Evolutionary conservation across 208 protist species (phyloP).

Genomic region (Blastocrithidia nonstop): DNA sequence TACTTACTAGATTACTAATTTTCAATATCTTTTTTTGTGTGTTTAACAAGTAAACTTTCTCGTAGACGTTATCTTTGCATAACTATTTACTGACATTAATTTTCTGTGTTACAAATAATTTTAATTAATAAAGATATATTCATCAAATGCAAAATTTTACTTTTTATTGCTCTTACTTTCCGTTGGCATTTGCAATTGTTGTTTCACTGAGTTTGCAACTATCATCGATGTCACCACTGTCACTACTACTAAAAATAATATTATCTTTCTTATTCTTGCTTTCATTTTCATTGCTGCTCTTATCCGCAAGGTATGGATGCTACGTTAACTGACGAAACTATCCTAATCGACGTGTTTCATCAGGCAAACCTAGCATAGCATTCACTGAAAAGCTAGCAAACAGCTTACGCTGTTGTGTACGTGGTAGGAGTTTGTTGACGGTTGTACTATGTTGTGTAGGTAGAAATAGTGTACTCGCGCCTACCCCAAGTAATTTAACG

Average conservation of each 20-base stretch:
- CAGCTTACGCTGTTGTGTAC: conserved; percentile 63
- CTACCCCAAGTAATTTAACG: conserved; percentile 70
- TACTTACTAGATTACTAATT: too few species aligned
- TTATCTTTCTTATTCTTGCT: too few species aligned
- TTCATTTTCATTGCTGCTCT: too few species aligned
- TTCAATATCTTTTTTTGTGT: too few species aligned
- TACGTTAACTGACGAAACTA: conserved; percentile 72
- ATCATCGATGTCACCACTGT: not conserved
- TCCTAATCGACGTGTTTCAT: conserved; percentile 60
- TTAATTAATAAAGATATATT: too few species aligned
- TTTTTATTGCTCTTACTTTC: too few species aligned
- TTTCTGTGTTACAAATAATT: too few species aligned
- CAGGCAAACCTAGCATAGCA: conserved; percentile 55
- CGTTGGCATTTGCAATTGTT: too few species aligned
- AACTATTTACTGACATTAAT: too few species aligned
- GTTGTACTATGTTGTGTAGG: conserved; percentile 62
- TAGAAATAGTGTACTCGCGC: conserved; percentile 67
- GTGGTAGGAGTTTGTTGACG: conserved; percentile 73
- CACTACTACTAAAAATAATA: conserved; percentile 9
- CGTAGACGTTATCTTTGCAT: too few species aligned
- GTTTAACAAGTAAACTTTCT: too few species aligned
- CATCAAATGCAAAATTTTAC: too few species aligned
- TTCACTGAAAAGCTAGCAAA: conserved; percentile 64
- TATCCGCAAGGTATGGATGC: conserved; percentile 9
- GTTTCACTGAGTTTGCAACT: not conserved